Percentiles rank a stretch among this genome's conserved stretches.
phyloP scores from a whole-genome alignment of 73 alveolate species.

The Blepharisma stoltei region DNA sequence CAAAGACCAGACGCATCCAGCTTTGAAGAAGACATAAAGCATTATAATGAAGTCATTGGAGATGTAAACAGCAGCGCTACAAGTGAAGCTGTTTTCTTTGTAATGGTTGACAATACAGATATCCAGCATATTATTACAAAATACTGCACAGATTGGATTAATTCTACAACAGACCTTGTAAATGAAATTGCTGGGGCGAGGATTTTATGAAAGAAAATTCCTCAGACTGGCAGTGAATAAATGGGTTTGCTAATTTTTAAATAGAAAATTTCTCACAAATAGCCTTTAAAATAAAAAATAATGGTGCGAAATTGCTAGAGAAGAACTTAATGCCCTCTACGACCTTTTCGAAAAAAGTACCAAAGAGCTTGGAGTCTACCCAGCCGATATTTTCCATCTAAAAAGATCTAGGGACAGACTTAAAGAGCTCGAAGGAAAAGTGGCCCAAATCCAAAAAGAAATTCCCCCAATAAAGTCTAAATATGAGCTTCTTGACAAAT shows the following conservation, averaged over 20 bases:
- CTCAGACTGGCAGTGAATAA: no score
- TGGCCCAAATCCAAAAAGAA: slow-evolving; percentile 64
- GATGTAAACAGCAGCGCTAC: neutral
- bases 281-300: no score
- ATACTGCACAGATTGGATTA: slow-evolving; percentile 18
- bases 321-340: slow-evolving; percentile 57
- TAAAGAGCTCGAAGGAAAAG: slow-evolving; percentile 20
- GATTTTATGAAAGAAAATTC: no score
- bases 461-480: slow-evolving; percentile 63
- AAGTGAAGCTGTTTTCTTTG: neutral
- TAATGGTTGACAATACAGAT: slow-evolving; percentile 27
- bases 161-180: neutral
- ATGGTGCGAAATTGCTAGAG: slow-evolving; percentile 54
- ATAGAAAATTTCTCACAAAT: no score
- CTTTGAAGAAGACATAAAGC: slow-evolving; percentile 25
- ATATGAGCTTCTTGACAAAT: slow-evolving; percentile 73
- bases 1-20: slow-evolving; percentile 22
- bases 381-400: slow-evolving; percentile 53
- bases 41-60: slow-evolving; percentile 13
- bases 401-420: slow-evolving; percentile 23
- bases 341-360: slow-evolving; percentile 47
- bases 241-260: no score
- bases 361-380: slow-evolving; percentile 52
- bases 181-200: slow-evolving; percentile 43
- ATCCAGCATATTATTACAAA: neutral